A percentile compares a stretch with the other conserved stretches of the same genome.
These are phyloP conservation scores for Beauveria sp. DNA, from an alignment of 2,329 filamentous ascomycete species.

Conservation along the genomic window DNA sequence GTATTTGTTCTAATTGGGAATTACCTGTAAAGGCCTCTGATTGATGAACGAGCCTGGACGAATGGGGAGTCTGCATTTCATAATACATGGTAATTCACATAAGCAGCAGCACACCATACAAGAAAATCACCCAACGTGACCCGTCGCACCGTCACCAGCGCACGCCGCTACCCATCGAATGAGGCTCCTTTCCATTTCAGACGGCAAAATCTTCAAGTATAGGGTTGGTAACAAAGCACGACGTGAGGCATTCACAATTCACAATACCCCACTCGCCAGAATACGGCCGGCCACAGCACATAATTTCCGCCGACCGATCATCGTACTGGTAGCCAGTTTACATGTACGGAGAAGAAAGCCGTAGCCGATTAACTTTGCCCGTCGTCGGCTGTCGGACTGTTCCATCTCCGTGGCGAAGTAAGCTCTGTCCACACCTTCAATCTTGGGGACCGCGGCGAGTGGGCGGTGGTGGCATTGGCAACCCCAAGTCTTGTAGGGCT, in stretches of 20 bases:
- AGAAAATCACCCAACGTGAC: neutral
- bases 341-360: neutral
- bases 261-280: neutral
- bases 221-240: neutral
- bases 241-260: neutral
- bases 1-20: neutral
- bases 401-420: neutral
- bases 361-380: neutral
- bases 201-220: neutral
- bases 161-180: neutral
- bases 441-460: neutral
- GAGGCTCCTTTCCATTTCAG: neutral
- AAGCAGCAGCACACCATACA: neutral
- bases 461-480: neutral
- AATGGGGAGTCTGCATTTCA: too few relatives aligned
- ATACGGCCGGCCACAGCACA: neutral
- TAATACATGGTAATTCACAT: neutral
- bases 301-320: neutral
- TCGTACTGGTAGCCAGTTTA: neutral
- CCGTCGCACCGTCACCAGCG: neutral
- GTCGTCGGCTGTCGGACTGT: constrained; percentile 1
- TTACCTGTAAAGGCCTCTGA: too few relatives aligned
- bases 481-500: neutral
- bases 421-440: neutral
- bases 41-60: too few relatives aligned